Evolutionary conservation across 306 rosid genomes (phyloP), one percentile per base, ranked within the genome.

Genomic region (Hippophae gyantsensis): DNA sequence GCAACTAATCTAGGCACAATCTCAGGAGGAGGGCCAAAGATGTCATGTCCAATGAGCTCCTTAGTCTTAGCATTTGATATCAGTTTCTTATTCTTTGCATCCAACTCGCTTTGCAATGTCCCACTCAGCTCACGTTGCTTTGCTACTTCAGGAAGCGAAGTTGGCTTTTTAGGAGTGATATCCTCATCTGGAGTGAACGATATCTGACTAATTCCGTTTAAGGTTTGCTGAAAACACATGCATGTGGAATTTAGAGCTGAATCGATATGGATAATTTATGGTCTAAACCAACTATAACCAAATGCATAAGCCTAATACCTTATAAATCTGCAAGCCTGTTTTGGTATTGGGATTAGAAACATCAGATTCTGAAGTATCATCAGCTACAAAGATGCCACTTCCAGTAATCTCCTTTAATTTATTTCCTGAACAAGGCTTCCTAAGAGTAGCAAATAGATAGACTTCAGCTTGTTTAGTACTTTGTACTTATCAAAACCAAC

Each of bases 111-210:
- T 60, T 74, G 81, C 74, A 85, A 66, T 13, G 93, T 83, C 58
- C 95, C 95, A 68, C 95, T 67, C 56, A 88, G 70, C 68, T 92
- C 99, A 40, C 93, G 96, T 76, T 92, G 99, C 88, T 92, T 92
- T 42, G 96, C 95, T 57, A 77, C 96, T 77, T 87, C 90, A 3
- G 90, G 82, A 54, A 83, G 13, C 23, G 92, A 83, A 66, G 71
- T 47, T 25, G 86, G 86, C 74, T 83, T 90, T 78, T 81, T 85
- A 11, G 82, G 92, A 45, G 86, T 68, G 66, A 79, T 41, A 14
- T 66, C 80, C 72, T 75, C 96, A 40, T 90, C 92, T 6, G 75
- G 60, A 52, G 72, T 69, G 76, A 88, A 86, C 48, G 95, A 83
- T 80, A 92, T 88, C 72, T 85, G 96, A 64, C 96, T 87, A 11